Conservation (phyloP, 768 basidiomycete species). For the Phylloporus sp. region DNA sequence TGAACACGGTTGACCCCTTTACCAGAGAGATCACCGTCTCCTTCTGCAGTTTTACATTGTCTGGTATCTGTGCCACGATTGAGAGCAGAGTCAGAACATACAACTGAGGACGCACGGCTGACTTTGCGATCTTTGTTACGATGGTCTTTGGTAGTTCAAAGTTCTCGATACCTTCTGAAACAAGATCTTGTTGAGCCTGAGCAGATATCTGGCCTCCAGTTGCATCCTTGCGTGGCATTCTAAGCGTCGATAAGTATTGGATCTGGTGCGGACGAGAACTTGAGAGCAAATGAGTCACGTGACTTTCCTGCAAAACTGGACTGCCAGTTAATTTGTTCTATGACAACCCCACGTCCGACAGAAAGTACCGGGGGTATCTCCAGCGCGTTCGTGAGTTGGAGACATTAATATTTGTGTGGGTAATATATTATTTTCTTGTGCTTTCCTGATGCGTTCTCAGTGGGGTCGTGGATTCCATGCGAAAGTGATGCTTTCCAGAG, state of each 20-base stretch:
- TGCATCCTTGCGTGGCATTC: slow-evolving; percentile 71
- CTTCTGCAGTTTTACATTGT: slow-evolving; percentile 83
- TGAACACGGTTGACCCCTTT: slow-evolving; percentile 91
- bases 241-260: background rate
- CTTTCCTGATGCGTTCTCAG: background rate
- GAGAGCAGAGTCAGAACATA: background rate
- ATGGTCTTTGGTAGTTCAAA: slow-evolving; percentile 83
- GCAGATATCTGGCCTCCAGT: slow-evolving; percentile 55
- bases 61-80: slow-evolving; percentile 61
- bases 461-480: slow-evolving; percentile 4
- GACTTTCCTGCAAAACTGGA: background rate
- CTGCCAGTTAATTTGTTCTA: no score
- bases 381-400: background rate
- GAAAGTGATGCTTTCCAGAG: slow-evolving; percentile 17
- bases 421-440: background rate
- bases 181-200: slow-evolving; percentile 73
- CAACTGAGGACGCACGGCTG: slow-evolving; percentile 52
- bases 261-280: background rate
- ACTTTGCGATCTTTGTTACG: slow-evolving; percentile 82
- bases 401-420: background rate
- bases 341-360: no score
- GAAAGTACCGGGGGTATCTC: background rate
- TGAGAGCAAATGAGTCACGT: slow-evolving; percentile 6
- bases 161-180: slow-evolving; percentile 84
- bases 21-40: slow-evolving; percentile 82